Evolutionary conservation across 2,329 filamentous ascomycete species (phyloP).

Genomic region (Talaromyces piceae): DNA sequence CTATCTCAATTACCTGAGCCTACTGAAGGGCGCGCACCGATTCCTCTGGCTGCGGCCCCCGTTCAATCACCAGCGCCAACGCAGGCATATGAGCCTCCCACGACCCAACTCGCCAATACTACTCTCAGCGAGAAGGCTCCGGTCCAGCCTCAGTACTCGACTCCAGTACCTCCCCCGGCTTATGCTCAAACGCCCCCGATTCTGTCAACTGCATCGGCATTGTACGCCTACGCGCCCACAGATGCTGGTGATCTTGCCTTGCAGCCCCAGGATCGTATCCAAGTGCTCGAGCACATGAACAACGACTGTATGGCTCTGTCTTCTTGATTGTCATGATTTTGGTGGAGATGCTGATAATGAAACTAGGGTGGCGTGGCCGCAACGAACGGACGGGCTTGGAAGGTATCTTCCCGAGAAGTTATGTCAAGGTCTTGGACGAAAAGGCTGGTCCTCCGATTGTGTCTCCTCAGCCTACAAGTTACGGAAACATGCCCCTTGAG

Average conservation of each 20-base stretch:
- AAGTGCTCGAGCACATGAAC: conserved; percentile 89
- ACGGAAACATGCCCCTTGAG: conserved; percentile 65
- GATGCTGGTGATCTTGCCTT: conserved; percentile 78
- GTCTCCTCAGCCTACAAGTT: conserved; percentile 35
- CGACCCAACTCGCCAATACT: conserved; percentile 30
- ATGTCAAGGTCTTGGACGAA: conserved; percentile 66
- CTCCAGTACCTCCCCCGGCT: conserved; percentile 41
- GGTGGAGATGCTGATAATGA: conserved; percentile 12
- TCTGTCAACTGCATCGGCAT: conserved; percentile 66
- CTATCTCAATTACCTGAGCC: conserved; percentile 62
- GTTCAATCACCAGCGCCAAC: conserved; percentile 24
- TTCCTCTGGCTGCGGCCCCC: conserved; percentile 17
- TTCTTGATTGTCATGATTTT: background rate
- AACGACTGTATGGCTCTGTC: conserved; percentile 58
- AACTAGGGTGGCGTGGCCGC: conserved; percentile 65
- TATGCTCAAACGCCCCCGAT: conserved; percentile 46
- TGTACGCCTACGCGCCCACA: conserved; percentile 74
- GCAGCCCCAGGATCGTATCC: conserved; percentile 70
- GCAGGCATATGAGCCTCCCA: conserved; percentile 30
- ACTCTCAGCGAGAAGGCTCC: conserved; percentile 37
- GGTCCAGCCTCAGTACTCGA: conserved; percentile 36
- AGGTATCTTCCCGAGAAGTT: conserved; percentile 92
- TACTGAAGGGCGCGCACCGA: conserved; percentile 26
- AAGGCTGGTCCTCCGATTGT: conserved; percentile 47
- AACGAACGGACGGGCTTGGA: conserved; percentile 76